Base-by-base conservation (phyloP, 805 yeast genomes). In the Kuraishia floccosa region DNA sequence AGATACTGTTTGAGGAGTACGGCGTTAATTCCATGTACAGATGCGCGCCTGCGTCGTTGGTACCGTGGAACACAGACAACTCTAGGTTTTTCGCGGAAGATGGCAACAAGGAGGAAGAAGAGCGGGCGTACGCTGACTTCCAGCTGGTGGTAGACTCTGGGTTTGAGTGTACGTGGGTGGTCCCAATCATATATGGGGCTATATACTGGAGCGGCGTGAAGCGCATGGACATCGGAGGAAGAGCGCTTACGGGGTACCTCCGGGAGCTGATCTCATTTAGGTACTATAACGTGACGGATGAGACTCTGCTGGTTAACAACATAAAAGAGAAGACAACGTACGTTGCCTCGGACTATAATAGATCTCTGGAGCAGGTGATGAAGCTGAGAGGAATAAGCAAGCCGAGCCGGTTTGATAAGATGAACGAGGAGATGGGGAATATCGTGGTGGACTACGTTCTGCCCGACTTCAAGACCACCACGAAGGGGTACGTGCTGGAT, bases 271-370 rank as follows among this genome's bases (percentile, higher is more conserved):
- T 89, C 9, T 84, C 96, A 2, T 91, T 81, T 47, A 64, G 96
- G 32, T 91, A 91, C 57, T 91, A 87, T 51, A 89, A 91, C 46
- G 86, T 91, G 41, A 76, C 84, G 48, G 96, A 91, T 37, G 99
- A 93, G 52, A 78, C 94, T 0, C 61, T 81, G 3, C 56, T 91
- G 28, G 76, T 91, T 30, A 84, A 86, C 47, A 76, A 80, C 29
- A 81, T 93, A 40, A 91, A 91, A 46, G 96, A 87, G 46, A 61
- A 68, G 36, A 58, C 89, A 23, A 67, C 83, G 50, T 75, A 71
- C 59, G 71, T 83, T n/a, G 73, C 89, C 0, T 38, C 42, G 14
- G 72, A 81, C 42, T 83, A 74, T 43, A 46, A 51, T 24, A 35
- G 30, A 3, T 39, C 49, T 1, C 34, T 54, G 17, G 35, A 42